Base-by-base conservation (phyloP, 2,329 filamentous ascomycete species). In the Fusarium tricinctum region DNA sequence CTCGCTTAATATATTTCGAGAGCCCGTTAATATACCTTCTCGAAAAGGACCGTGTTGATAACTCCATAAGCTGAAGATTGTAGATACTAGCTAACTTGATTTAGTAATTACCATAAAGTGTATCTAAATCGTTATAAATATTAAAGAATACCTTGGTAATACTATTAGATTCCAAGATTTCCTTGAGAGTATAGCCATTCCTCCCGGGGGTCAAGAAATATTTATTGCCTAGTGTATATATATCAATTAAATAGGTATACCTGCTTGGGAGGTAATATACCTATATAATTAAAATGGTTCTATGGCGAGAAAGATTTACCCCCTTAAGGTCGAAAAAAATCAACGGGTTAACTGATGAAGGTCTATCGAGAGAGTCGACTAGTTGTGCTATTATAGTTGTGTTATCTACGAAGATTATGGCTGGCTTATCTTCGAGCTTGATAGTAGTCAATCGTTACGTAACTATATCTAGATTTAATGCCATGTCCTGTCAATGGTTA, bases 51-150 rank as follows among this genome's bases (percentile, higher is more conserved):
- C 57, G 23, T 0, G 43, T 20, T 22, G 35, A 23, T 2, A 59
- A 33, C 13, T 47, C 43, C 50, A 56, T 56, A 1, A 56, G 56
- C n/a, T 59, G 50, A n/a, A 59, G 50, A 26, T 59, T 50, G 12
- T 56, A 50, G 15, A 47, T 40, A 1, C 50, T 42, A 17, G 26
- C 50, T 6, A 47, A 28, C 3, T 8, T 5, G 0, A 58, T 33
- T 14, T n/a, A 6, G 8, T 15, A 60, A 3, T 45, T 19, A 2
- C 5, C 20, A 5, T 39, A 44, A 3, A 58, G 33, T 17, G 26
- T 45, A 10, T 58, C 39, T 2, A 39, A 60, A 8, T 33, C 19
- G 6, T 42, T 19, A 3, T 28, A 28, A 2, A 35, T 38, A 1
- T 50, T 32, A 17, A 50, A 58, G 15, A 58, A 58, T 0, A 39